A percentile compares a stretch with the other conserved stretches of the same genome.
These are phyloP conservation scores for Sporothrix dimorphospora DNA, from an alignment of 2,329 filamentous ascomycete species.

Conservation along the genomic window DNA sequence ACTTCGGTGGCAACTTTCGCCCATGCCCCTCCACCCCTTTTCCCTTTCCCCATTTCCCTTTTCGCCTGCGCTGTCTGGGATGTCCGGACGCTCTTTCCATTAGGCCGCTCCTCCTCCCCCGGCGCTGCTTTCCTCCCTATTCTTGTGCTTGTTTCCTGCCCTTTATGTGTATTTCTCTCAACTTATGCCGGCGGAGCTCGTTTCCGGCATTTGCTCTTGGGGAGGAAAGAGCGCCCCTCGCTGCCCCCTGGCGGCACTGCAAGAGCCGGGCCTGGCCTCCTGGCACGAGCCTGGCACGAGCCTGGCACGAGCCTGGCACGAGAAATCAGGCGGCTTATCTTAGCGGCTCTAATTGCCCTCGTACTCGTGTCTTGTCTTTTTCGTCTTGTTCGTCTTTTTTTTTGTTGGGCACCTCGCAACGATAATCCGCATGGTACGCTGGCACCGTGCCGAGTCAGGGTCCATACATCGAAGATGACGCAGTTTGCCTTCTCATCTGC, in stretches of 20 bases:
- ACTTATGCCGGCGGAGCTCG: constrained; percentile 9
- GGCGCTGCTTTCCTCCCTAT: background rate
- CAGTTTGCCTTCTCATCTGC: background rate
- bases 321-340: background rate
- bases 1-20: constrained; percentile 6
- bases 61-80: background rate
- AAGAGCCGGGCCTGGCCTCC: constrained; percentile 12
- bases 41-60: background rate
- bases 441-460: background rate
- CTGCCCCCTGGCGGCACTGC: background rate
- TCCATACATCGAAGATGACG: background rate
- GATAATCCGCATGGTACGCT: background rate
- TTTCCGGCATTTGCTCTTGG: background rate
- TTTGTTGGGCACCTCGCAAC: constrained; percentile 10
- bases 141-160: background rate
- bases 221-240: background rate
- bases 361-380: background rate
- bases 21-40: background rate
- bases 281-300: constrained; percentile 8
- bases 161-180: background rate
- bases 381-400: background rate
- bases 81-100: background rate
- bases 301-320: constrained; percentile 10
- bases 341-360: background rate
- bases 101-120: background rate